Evolutionary conservation across 805 yeast genomes (phyloP).

Genomic region (Ogataea parapolymorpha): DNA sequence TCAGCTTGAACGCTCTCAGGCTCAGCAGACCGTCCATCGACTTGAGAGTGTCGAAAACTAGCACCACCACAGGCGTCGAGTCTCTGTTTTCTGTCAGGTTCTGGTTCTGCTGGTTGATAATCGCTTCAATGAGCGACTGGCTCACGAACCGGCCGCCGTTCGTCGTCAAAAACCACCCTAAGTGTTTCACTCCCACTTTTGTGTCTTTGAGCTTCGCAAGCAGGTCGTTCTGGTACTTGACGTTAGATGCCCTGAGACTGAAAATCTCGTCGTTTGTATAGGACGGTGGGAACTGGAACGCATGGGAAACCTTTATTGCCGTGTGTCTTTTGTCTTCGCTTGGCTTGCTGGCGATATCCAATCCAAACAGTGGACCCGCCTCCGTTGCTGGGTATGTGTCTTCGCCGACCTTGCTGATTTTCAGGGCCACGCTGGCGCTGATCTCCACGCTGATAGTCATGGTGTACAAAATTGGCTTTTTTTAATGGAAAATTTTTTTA

Average conservation of each 20-base stretch:
- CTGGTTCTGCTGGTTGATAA: slow-evolving; percentile 55
- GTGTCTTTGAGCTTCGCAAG: slow-evolving; percentile 57
- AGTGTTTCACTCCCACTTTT: slow-evolving; percentile 63
- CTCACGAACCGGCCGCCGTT: slow-evolving; percentile 67
- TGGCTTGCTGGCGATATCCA: slow-evolving; percentile 48
- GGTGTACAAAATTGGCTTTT: slow-evolving; percentile 1
- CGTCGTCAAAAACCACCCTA: slow-evolving; percentile 81
- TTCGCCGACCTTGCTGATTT: slow-evolving; percentile 64
- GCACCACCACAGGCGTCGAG: slow-evolving; percentile 44
- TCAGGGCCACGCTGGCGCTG: slow-evolving; percentile 53
- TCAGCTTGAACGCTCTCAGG: slow-evolving; percentile 66
- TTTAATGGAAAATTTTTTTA: slow-evolving; percentile 5
- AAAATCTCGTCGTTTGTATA: slow-evolving; percentile 47
- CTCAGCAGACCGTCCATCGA: slow-evolving; percentile 59
- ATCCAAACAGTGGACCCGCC: slow-evolving; percentile 74
- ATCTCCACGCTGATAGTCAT: slow-evolving; percentile 35
- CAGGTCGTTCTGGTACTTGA: slow-evolving; percentile 65
- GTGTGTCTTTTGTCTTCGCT: slow-evolving; percentile 12
- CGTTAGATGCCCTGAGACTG: slow-evolving; percentile 53
- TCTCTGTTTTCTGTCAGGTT: slow-evolving; percentile 27
- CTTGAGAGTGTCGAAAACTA: slow-evolving; percentile 67
- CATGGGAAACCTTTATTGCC: slow-evolving; percentile 50
- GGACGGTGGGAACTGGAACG: slow-evolving; percentile 60
- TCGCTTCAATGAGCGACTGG: slow-evolving; percentile 62
- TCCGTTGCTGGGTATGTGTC: slow-evolving; percentile 59